Percentiles rank a stretch among this genome's conserved stretches.
phyloP scores from a whole-genome alignment of 1,139 yeast genomes.

The Debaryomyces udenii region DNA sequence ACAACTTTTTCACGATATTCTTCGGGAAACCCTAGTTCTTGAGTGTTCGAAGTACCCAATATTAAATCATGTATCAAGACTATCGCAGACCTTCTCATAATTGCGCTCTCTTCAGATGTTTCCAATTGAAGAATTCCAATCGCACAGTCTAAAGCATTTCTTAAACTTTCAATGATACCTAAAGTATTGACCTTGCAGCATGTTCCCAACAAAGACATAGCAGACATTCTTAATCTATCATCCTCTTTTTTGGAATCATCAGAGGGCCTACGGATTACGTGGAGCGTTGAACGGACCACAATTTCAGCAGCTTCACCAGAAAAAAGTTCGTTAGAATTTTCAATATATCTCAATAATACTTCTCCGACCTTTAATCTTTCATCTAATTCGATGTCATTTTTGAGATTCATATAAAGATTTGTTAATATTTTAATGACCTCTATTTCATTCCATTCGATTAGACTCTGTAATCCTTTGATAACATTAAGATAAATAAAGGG shows the following conservation, averaged over 20 bases:
- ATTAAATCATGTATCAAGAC: conserved; percentile 69
- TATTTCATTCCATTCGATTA: conserved; percentile 50
- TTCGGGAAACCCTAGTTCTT: conserved; percentile 52
- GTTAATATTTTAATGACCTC: conserved; percentile 44
- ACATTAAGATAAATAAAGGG: conserved; percentile 86
- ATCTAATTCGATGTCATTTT: conserved; percentile 49
- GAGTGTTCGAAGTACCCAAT: conserved; percentile 43
- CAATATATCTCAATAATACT: conserved; percentile 65
- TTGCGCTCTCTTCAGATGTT: conserved; percentile 43
- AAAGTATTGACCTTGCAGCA: conserved; percentile 62
- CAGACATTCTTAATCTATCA: conserved; percentile 73
- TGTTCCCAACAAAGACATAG: conserved; percentile 78
- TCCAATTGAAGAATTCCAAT: conserved; percentile 72
- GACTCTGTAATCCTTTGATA: conserved; percentile 71
- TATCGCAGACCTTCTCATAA: conserved; percentile 76
- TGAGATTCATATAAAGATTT: conserved; percentile 41
- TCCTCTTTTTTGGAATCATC: conserved; percentile 43
- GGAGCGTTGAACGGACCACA: conserved; percentile 37
- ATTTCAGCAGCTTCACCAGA: conserved; percentile 37
- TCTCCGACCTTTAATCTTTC: conserved; percentile 79
- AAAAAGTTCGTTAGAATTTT: conserved; percentile 49
- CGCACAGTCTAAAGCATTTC: conserved; percentile 71
- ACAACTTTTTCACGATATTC: conserved; percentile 47
- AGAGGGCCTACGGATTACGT: conserved; percentile 36
- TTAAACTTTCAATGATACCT: conserved; percentile 51